Evolutionary conservation across 75 land plant genomes (phyloP).

Genomic region (Cupressus sempervirens): DNA sequence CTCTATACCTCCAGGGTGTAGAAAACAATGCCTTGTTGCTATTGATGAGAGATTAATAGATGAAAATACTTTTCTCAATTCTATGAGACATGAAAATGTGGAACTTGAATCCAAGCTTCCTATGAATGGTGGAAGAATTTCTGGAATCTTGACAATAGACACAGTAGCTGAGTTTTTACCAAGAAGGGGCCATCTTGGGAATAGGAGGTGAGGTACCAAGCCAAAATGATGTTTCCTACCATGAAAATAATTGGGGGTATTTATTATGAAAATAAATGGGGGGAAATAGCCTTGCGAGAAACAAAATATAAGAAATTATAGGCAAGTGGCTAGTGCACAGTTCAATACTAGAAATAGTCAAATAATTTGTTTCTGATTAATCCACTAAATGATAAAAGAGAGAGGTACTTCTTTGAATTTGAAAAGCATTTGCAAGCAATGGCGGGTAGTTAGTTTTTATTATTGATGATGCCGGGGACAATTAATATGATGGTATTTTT

Average conservation of each 20-base stretch:
- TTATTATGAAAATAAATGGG: neutral
- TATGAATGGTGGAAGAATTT: slow-evolving; percentile 36
- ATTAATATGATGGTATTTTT: neutral
- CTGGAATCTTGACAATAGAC: slow-evolving; percentile 72
- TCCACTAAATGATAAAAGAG: neutral
- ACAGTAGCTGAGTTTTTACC: slow-evolving; percentile 75
- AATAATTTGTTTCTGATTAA: neutral
- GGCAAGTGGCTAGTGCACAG: neutral
- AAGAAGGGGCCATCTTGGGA: slow-evolving; percentile 57
- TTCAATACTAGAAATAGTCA: neutral
- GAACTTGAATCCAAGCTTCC: slow-evolving; percentile 41
- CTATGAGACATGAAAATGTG: slow-evolving; percentile 35
- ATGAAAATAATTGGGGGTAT: slow-evolving; percentile 3
- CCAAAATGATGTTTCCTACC: neutral
- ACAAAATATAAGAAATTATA: neutral
- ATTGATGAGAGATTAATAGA: slow-evolving; percentile 20
- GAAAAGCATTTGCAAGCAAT: neutral
- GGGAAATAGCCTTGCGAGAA: neutral
- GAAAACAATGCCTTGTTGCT: slow-evolving; percentile 61
- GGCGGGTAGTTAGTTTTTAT: neutral
- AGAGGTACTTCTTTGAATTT: neutral
- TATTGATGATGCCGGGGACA: neutral
- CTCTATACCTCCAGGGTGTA: slow-evolving; percentile 41
- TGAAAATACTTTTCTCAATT: slow-evolving; percentile 27
- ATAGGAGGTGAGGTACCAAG: slow-evolving; percentile 49